Conservation (phyloP, 495 filamentous ascomycete species). For the Lepraria neglecta region DNA sequence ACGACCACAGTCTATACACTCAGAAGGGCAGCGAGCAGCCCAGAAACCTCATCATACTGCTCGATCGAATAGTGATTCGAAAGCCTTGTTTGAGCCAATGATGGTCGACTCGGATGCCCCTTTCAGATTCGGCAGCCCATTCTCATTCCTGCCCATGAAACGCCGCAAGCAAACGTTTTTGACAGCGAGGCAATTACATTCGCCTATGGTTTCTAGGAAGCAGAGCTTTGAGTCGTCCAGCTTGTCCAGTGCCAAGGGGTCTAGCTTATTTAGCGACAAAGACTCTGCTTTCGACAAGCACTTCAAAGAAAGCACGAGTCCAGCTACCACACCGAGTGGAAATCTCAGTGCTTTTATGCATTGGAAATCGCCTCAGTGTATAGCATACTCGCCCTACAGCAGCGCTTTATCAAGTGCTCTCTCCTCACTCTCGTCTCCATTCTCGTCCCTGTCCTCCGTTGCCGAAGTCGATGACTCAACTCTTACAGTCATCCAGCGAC, state of each 20-base stretch:
- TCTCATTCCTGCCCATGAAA: constrained; percentile 8
- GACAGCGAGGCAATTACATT: constrained; percentile 1
- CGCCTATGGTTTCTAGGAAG: constrained; percentile 8
- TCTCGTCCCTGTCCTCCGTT: constrained; percentile 15
- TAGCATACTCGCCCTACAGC: constrained; percentile 6
- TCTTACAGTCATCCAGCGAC: not conserved
- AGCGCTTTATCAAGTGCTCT: constrained; percentile 13
- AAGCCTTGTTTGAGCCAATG: not conserved
- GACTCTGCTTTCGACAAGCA: constrained; percentile 16
- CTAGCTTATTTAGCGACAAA: constrained; percentile 10
- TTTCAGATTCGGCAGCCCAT: constrained; percentile 10
- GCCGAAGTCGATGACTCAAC: constrained; percentile 16
- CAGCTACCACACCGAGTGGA: constrained; percentile 19
- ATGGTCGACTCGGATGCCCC: constrained; percentile 1
- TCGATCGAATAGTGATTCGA: constrained; percentile 5
- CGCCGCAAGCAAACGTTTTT: constrained; percentile 14
- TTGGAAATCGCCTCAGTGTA: not conserved
- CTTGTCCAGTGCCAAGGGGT: constrained; percentile 8
- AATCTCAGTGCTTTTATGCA: constrained; percentile 4
- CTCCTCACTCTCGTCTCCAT: constrained; percentile 17
- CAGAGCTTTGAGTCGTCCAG: constrained; percentile 13
- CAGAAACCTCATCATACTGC: not conserved
- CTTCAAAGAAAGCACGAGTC: constrained; percentile 9
- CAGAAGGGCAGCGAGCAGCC: constrained; percentile 2
- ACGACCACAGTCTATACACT: constrained; percentile 1